Base-by-base conservation (phyloP, 345 rosid species). In the Eucalyptus erythrocorys region DNA sequence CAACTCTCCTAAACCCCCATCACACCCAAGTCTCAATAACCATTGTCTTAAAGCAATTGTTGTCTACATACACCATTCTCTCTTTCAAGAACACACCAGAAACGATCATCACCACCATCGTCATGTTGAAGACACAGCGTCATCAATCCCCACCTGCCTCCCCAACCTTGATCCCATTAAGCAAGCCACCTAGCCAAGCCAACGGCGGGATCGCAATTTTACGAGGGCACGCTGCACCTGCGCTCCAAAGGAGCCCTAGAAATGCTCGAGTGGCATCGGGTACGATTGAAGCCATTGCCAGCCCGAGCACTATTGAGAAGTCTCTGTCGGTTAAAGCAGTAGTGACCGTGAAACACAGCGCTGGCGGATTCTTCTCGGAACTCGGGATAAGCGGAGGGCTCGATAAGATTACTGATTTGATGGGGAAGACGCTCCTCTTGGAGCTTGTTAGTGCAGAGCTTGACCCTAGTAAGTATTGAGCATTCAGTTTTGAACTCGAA, bases 391-490 rank as follows among this genome's bases (percentile, higher is more conserved):
- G 85, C 8, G 64, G 91, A 76, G 92, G 93, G 40, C 86, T 93
- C 4, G 95, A 95, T 87, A 92, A 87, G 53, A 48, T 94, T 13
- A 57, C 88, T 32, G 97, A 95, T 86, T 50, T 93, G 87, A 79
- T 94, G 16, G 96, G 96, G 4, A 92, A 90, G 89, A 89, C 95
- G 2, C 88, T 94, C 37, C 89, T 89, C 21, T 76, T 95, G 86
- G 96, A 94, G 94, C 96, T 95, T 61, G 94, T 93, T 86, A 95
- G 96, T 82, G 47, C 93, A 8, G 91, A 93, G 48, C 93, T 94
- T 37, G 95, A 95, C 88, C 91, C 91, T 9, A 87, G 96, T 94
- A 93, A 91, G 95, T 91, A 49, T 49, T 6, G 61, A 40, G 14
- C 34, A 24, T 76, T 48, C 32, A 26, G 42, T 40, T 43, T 27